Base-by-base conservation (phyloP, 192 early-diverging fungal genomes). In the Phycomyces blakesleeanus region DNA sequence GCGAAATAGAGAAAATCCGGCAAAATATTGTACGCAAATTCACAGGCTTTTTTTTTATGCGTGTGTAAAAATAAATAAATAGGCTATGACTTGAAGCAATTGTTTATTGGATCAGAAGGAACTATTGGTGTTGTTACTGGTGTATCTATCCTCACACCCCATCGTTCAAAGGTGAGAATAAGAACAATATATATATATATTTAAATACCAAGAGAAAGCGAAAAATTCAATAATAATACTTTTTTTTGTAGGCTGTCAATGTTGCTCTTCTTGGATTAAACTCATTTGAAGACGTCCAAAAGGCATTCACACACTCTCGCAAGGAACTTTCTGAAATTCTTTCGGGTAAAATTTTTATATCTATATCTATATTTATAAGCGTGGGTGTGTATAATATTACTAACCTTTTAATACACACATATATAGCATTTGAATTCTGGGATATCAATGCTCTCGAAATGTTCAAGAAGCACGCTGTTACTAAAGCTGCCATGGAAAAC, bases 41-140 rank as follows among this genome's bases (percentile, higher is more conserved):
- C 29, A 34, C 29, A 34, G 29, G 29, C 29, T 34, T 5, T 34
- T 34, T 34, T 34, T 5, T 7, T 34, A 34, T 22, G 21, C 3
- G 3, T 22, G 10, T 50, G 2, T 22, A 14, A 22, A 25, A 26
- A 29, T 5, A 25, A 25, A 54, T 3, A n/a, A 25, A n/a, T 29
- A 76, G 74, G 95, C 6, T 97, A 93, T 62, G 97, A 99, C 65
- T 75, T 99, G 44, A 99, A 99, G 81, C 97, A 99, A 75, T 83
- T 99, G 25, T 97, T 99, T 68, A 97, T 99, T 64, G 97, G 97
- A 9, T 89, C 93, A 8, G 97, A 99, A 73, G 97, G 97, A 29
- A 94, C 94, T 3, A 79, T 99, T 63, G 97, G 97, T 4, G 82
- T 99, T 44, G 87, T 99, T 59, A 98, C 97, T 0, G 91, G 87